Percentiles rank a stretch among this genome's conserved stretches.
Conservation (phyloP, 1,284 basidiomycete genomes). For the Takashimella tepidaria region DNA sequence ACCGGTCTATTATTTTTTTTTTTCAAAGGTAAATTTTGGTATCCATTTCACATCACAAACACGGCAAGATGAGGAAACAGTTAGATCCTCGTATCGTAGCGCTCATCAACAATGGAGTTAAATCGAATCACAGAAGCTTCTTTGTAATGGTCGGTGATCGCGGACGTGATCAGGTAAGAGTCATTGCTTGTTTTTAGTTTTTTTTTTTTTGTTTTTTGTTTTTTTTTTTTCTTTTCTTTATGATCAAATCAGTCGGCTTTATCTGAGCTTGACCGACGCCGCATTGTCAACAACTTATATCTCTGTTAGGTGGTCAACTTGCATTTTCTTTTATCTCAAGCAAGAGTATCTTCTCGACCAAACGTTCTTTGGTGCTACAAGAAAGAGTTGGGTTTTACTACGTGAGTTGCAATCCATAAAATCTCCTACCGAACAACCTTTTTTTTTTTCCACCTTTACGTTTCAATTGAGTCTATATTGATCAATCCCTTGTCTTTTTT, state of each 20-base stretch:
- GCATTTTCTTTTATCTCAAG: slow-evolving; percentile 89
- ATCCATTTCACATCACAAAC: not conserved
- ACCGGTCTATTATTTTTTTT: not conserved
- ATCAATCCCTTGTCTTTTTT: slow-evolving; percentile 10
- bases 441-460: no score
- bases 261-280: no score
- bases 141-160: slow-evolving; percentile 96
- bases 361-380: slow-evolving; percentile 97
- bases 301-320: slow-evolving; percentile 94
- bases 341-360: slow-evolving; percentile 78
- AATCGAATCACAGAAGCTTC: slow-evolving; percentile 88
- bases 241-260: not conserved
- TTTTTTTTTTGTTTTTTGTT: not conserved
- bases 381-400: slow-evolving; percentile 91
- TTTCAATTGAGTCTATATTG: no score
- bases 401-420: slow-evolving; percentile 52
- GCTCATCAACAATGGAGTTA: slow-evolving; percentile 89
- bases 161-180: slow-evolving; percentile 76
- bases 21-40: not conserved
- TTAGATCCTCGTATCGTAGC: slow-evolving; percentile 89
- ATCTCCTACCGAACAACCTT: not conserved
- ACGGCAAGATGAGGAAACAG: slow-evolving; percentile 48
- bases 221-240: no score
- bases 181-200: not conserved
- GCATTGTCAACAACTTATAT: no score